Conservation (phyloP, 2,329 filamentous ascomycete species). For the Didymella lethalis region DNA sequence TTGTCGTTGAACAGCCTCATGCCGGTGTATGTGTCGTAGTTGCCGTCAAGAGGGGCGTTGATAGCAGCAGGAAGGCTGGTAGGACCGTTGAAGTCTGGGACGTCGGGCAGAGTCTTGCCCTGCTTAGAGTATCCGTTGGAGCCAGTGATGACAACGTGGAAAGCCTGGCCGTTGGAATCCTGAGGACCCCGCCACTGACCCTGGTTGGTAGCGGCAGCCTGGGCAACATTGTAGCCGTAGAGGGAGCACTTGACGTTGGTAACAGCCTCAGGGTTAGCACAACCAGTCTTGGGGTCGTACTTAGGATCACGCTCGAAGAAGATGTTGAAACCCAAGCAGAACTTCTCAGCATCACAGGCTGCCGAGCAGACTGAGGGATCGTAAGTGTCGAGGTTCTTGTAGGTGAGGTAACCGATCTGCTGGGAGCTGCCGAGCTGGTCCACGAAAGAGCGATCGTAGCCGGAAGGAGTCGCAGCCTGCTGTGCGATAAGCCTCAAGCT, state of each 20-base stretch:
- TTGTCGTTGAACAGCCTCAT: conserved; percentile 41
- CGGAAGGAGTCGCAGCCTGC: conserved; percentile 19
- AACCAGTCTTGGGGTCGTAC: conserved; percentile 23
- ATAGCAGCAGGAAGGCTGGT: conserved; percentile 34
- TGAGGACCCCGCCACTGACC: conserved; percentile 33
- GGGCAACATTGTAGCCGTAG: conserved; percentile 38
- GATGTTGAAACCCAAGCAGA: conserved; percentile 42
- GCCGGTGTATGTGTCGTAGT: conserved; percentile 38
- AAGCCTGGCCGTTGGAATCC: conserved; percentile 22
- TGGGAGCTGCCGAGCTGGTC: conserved; percentile 28
- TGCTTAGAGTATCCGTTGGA: conserved; percentile 43
- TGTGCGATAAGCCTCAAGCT: conserved; percentile 22
- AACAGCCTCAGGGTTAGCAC: conserved; percentile 30
- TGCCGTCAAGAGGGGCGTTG: conserved; percentile 32
- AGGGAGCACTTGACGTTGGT: conserved; percentile 43
- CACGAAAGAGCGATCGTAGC: conserved; percentile 32
- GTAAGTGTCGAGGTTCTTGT: conserved; percentile 36
- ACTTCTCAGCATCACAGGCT: conserved; percentile 36
- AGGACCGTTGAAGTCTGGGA: conserved; percentile 31
- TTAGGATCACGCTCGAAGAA: conserved; percentile 41
- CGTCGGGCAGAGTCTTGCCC: conserved; percentile 13
- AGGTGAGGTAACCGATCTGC: conserved; percentile 41
- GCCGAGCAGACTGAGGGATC: conserved; percentile 26
- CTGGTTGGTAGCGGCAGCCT: conserved; percentile 30
- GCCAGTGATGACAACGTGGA: conserved; percentile 39